A percentile compares a stretch with the other conserved stretches of the same genome.
These are phyloP conservation scores for Yarrowia keelungensis DNA, from an alignment of 805 yeast species.

Conservation along the genomic window DNA sequence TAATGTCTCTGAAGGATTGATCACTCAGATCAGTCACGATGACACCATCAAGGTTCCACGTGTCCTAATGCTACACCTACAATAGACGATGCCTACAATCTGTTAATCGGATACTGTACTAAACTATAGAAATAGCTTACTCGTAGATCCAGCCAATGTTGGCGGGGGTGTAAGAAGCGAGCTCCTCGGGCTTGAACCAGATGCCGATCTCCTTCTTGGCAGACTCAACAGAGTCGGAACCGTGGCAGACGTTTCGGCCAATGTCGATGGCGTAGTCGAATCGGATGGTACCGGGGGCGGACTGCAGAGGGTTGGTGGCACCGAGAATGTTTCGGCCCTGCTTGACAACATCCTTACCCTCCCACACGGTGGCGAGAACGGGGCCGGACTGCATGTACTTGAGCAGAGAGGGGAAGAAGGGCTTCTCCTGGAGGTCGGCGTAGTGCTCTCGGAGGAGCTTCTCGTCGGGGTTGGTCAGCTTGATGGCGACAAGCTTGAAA, in stretches of 20 bases:
- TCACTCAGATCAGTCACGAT: too few relatives aligned
- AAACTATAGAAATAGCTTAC: conserved; percentile 53
- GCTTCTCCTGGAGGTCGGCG: conserved; percentile 92
- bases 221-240: conserved; percentile 98
- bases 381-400: conserved; percentile 99
- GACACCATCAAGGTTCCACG: conserved; percentile 10
- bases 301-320: conserved; percentile 97
- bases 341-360: conserved; percentile 99
- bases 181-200: conserved; percentile 98
- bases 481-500: conserved; percentile 94
- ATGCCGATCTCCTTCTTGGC: conserved; percentile 94
- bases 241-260: conserved; percentile 99
- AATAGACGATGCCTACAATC: too few relatives aligned
- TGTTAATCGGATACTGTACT: neutral
- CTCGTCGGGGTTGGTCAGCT: conserved; percentile 88
- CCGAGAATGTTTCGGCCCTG: conserved; percentile 98
- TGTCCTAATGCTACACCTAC: neutral
- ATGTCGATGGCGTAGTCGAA: conserved; percentile 98
- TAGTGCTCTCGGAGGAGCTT: conserved; percentile 89
- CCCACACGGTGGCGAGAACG: conserved; percentile 99
- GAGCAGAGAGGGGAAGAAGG: conserved; percentile 97
- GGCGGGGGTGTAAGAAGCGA: conserved; percentile 89
- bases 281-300: conserved; percentile 99
- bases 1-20: too few relatives aligned
- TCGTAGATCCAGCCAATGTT: conserved; percentile 92